phyloP scores from a whole-genome alignment of 2,329 filamentous ascomycete species.

The Boeremia lycopersici region DNA sequence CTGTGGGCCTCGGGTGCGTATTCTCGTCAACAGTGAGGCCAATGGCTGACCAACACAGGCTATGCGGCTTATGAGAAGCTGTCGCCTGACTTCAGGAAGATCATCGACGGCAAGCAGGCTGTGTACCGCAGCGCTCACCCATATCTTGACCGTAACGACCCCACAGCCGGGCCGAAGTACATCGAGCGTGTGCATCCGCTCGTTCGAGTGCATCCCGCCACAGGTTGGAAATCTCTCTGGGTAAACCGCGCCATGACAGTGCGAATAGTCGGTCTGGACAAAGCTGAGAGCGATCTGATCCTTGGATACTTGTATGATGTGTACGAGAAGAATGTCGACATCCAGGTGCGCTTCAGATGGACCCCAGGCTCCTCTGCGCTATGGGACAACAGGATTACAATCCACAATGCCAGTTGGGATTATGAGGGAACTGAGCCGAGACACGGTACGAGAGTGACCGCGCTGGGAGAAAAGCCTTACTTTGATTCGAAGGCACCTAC shows the following conservation, averaged over 20 bases:
- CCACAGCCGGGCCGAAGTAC: conserved; percentile 65
- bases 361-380: conserved; percentile 69
- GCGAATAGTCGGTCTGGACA: conserved; percentile 71
- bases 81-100: conserved; percentile 70
- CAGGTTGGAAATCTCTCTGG: conserved; percentile 75
- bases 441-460: conserved; percentile 74
- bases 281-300: conserved; percentile 71
- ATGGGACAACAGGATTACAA: conserved; percentile 77
- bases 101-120: conserved; percentile 70
- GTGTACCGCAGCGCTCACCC: conserved; percentile 70
- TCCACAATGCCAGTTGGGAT: conserved; percentile 77
- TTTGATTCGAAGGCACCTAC: conserved; percentile 70
- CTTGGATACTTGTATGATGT: conserved; percentile 71
- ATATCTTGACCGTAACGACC: conserved; percentile 69
- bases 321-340: conserved; percentile 72
- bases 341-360: conserved; percentile 75
- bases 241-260: conserved; percentile 74
- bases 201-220: conserved; percentile 73
- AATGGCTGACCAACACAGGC: conserved; percentile 45
- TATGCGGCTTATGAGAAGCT: conserved; percentile 77
- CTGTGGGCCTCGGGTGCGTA: conserved; percentile 65
- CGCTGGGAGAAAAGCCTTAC: conserved; percentile 72
- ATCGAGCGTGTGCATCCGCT: conserved; percentile 72
- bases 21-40: neutral
- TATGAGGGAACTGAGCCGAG: conserved; percentile 70